Evolutionary conservation across 2,329 filamentous ascomycete species (phyloP), one percentile per base, ranked within the genome.

Genomic region (Trichoderma sp.): DNA sequence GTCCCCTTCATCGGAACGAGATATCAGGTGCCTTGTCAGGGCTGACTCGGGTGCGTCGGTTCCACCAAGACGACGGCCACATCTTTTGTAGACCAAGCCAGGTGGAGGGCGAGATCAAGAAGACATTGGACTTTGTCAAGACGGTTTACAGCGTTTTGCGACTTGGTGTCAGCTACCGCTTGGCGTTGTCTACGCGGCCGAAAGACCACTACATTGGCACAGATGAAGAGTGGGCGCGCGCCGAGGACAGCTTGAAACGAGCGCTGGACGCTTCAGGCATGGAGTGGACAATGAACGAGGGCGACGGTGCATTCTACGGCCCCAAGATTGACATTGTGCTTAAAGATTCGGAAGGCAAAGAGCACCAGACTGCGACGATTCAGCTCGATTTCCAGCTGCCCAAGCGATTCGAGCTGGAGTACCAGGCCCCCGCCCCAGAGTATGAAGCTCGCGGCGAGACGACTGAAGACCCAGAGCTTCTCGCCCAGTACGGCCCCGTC

Each of bases 371-470:
- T 3, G 94, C 93, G 3, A 96, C 93, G 0, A 91, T 97, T 62
- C 93, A 97, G 81, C 87, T 97, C 33, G 93, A 97, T 78, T 96
- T 97, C 78, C 94, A 97, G 79, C 84, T 97, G 2, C 93, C 93
- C 1, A 91, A 92, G 76, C 88, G 93, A 14, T 97, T 97, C 76
- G 88, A 88, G 57, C 82, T 97, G 43, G 86, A 90, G 75, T 97
- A 97, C 75, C 84, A 88, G 75, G 89, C 89, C 1, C 89, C 91
- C 0, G 88, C 89, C 0, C 88, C 90, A 0, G 88, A 90, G 72
- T 77, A 85, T 21, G 89, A 92, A 74, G 81, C 83, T 29, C 81
- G 83, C 68, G 83, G 87, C 57, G 79, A 84, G 76, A 83, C 79
- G 1, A 86, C 86, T 1, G 79, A 79, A 0, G 84, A 89, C 69